A percentile compares a stretch with the other conserved stretches of the same genome.
Evolutionary conservation across 805 yeast species (phyloP).

Genomic region (Suhomyces pyralidae): DNA sequence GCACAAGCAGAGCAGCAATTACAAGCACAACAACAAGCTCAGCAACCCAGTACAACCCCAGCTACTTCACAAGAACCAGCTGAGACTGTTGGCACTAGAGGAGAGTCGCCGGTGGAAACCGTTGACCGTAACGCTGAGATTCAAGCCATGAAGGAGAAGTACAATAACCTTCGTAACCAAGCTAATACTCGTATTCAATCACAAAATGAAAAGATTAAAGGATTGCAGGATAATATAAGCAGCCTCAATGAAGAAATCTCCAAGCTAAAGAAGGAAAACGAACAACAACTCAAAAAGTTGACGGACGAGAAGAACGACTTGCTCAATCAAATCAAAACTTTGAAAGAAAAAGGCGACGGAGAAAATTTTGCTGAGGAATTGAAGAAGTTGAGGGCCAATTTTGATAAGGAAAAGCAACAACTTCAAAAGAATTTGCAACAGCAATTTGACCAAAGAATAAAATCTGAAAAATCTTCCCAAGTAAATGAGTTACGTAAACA

Average conservation of each 20-base stretch:
- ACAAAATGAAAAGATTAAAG: slow-evolving; percentile 25
- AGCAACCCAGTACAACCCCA: background rate
- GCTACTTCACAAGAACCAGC: background rate
- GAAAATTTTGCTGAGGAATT: slow-evolving; percentile 10
- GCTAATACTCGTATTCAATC: slow-evolving; percentile 23
- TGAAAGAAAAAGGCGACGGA: slow-evolving; percentile 20
- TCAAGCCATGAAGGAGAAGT: slow-evolving; percentile 29
- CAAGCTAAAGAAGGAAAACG: slow-evolving; percentile 12
- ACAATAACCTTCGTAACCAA: slow-evolving; percentile 26
- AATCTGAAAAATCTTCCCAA: slow-evolving; percentile 11
- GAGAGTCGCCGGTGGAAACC: background rate
- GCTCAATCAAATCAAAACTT: slow-evolving; percentile 23
- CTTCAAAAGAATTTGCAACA: slow-evolving; percentile 9
- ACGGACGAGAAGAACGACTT: slow-evolving; percentile 12
- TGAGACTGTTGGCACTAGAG: background rate
- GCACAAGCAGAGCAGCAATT: background rate
- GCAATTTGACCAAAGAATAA: slow-evolving; percentile 19
- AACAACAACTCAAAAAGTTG: slow-evolving; percentile 10
- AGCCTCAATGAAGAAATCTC: slow-evolving; percentile 20
- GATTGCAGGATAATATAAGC: slow-evolving; percentile 21
- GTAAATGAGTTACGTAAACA: slow-evolving; percentile 19
- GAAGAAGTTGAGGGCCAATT: slow-evolving; percentile 11
- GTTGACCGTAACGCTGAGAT: slow-evolving; percentile 9
- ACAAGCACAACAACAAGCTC: background rate
- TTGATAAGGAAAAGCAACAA: slow-evolving; percentile 17